phyloP scores from a whole-genome alignment of 768 basidiomycete species.

The Butyriboletus loyo region DNA sequence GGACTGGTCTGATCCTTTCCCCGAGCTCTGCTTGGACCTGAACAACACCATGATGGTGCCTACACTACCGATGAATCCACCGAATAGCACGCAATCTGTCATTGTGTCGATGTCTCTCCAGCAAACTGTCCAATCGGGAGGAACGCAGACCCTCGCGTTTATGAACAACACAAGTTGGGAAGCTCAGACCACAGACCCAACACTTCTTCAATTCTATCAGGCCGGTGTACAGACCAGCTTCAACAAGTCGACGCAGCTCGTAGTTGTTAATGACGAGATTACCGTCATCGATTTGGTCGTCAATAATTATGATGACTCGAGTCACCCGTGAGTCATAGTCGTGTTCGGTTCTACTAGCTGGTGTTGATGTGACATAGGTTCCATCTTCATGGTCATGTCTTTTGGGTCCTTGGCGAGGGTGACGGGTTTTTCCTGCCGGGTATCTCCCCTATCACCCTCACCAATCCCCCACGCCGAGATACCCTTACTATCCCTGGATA shows the following conservation, averaged over 20 bases:
- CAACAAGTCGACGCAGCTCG: constrained; percentile 21
- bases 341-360: background rate
- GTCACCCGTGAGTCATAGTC: constrained; percentile 27
- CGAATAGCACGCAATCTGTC: constrained; percentile 24
- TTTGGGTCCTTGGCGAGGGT: constrained; percentile 36
- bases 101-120: constrained; percentile 23
- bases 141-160: constrained; percentile 23
- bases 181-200: constrained; percentile 24
- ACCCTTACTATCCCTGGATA: constrained; percentile 40
- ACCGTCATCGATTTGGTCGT: constrained; percentile 26
- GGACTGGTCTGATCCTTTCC: constrained; percentile 28
- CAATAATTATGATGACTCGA: constrained; percentile 26
- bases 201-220: constrained; percentile 26
- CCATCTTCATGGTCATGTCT: constrained; percentile 39
- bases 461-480: constrained; percentile 41
- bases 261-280: constrained; percentile 26
- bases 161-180: constrained; percentile 30
- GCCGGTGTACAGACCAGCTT: constrained; percentile 26
- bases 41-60: constrained; percentile 32
- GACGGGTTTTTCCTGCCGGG: constrained; percentile 31
- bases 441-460: constrained; percentile 28
- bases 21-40: constrained; percentile 23
- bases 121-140: constrained; percentile 26
- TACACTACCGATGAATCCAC: constrained; percentile 23
- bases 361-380: constrained; percentile 23